Base-by-base conservation (phyloP, 306 rosid genomes). In the Castanospermum australe region DNA sequence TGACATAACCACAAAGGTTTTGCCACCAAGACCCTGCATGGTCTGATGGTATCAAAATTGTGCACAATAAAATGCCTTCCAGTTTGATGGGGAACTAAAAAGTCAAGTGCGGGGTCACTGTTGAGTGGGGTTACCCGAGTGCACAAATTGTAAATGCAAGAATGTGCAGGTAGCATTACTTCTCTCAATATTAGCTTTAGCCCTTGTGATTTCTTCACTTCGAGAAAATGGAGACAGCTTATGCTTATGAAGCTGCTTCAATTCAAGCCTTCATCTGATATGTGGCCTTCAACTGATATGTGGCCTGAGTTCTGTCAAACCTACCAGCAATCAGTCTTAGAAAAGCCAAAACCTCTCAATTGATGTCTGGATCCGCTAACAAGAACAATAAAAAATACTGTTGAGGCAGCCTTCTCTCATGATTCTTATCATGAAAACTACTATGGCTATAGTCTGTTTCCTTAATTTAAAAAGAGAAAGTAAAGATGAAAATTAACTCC, bases 41-140 rank as follows among this genome's bases (percentile, higher is more conserved):
- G 24, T 65, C 64, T 57, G 24, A n/a, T 56, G 68, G 67, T 20
- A 81, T 41, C 60, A 78, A 78, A 67, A 30, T 41, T 63, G 57
- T 48, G 24, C 57, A 48, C 36, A 70, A 59, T 60, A 76, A 77
- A 64, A 30, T n/a, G 75, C 30, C 56, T 39, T 67, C 32, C 35
- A 24, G 12, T 41, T 51, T 21, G 13, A 20, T 28, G 63, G 20
- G 38, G 48, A 47, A 44, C 24, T 45, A 45, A 44, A 18, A 20
- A 5, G 6, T n/a, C n/a, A n/a, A n/a, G n/a, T n/a, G n/a, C n/a
- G n/a, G n/a, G n/a, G n/a, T n/a, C n/a, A n/a, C n/a, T n/a, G n/a
- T n/a, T 56, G 9, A 39, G 15, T 55, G 5, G 12, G 30, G 25
- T 73, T 8, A 59, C 11, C 22, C 20, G n/a, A n/a, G n/a, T n/a